Evolutionary conservation across 108 stramenopile species (phyloP).

Genomic region (Schizochytrium sp.): DNA sequence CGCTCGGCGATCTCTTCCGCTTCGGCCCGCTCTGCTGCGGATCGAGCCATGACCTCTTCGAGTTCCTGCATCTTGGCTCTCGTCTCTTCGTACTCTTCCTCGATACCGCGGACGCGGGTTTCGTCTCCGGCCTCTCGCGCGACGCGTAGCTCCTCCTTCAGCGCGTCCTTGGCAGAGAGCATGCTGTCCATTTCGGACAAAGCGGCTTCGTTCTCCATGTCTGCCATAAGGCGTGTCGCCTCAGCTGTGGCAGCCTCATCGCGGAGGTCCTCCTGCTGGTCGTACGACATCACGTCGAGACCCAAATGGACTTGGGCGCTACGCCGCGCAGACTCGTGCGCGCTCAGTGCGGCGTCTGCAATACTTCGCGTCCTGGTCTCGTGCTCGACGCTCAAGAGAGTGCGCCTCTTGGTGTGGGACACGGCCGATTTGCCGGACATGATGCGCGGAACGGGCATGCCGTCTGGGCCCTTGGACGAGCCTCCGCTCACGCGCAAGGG

Average conservation of each 20-base stretch:
- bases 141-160: background rate
- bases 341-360: background rate
- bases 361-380: background rate
- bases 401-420: background rate
- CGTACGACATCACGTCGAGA: slow-evolving; percentile 5
- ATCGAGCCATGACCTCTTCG: background rate
- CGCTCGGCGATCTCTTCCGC: slow-evolving; percentile 64
- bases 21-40: slow-evolving; percentile 57
- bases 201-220: background rate
- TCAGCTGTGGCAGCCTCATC: background rate
- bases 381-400: background rate
- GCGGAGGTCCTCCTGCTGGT: background rate
- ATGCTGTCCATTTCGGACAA: background rate
- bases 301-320: background rate
- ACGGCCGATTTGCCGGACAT: background rate
- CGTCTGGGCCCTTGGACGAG: background rate
- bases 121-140: background rate
- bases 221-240: background rate
- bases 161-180: background rate
- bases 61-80: background rate
- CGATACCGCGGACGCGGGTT: background rate
- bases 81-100: background rate
- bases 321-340: background rate
- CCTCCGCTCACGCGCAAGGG: background rate
- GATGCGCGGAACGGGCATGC: background rate